phyloP scores from a whole-genome alignment of 805 yeast genomes.

The Saccharomyces eubayanus region DNA sequence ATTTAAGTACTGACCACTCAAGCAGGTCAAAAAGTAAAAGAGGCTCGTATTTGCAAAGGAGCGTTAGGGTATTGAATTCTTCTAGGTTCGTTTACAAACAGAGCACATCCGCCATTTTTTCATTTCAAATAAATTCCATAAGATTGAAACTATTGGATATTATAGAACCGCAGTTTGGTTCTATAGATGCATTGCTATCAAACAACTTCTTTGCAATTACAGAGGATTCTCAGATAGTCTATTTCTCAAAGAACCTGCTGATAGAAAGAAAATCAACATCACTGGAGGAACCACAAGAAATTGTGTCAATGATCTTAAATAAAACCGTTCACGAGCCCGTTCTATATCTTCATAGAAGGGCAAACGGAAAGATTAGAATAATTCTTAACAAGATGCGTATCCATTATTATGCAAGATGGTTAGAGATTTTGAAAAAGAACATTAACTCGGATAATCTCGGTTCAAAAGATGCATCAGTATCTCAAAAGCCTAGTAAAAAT shows the following conservation, averaged over 20 bases:
- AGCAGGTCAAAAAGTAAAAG: background rate
- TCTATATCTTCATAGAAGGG: conserved; percentile 33
- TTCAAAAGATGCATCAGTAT: background rate
- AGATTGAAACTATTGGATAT: conserved; percentile 8
- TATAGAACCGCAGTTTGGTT: conserved; percentile 15
- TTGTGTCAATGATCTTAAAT: conserved; percentile 30
- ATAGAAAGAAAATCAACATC: conserved; percentile 6
- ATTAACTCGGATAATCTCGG: background rate
- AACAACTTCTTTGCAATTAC: conserved; percentile 11
- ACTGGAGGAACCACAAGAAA: conserved; percentile 6
- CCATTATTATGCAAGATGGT: conserved; percentile 56
- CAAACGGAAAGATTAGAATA: conserved; percentile 34
- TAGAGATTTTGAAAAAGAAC: conserved; percentile 21
- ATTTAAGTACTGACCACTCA: background rate
- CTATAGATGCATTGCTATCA: conserved; percentile 4
- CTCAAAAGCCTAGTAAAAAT: background rate
- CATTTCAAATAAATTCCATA: conserved; percentile 10
- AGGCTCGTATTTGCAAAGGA: conserved; percentile 12
- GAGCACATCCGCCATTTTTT: conserved; percentile 10
- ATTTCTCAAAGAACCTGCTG: conserved; percentile 9
- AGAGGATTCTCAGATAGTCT: conserved; percentile 7
- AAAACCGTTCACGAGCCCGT: conserved; percentile 34
- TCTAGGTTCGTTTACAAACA: conserved; percentile 20
- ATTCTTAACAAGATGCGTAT: conserved; percentile 41
- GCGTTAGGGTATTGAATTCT: conserved; percentile 23